Percentiles rank a stretch among this genome's conserved stretches.
Evolutionary conservation across 2,329 filamentous ascomycete species (phyloP).

Genomic region (Lanzia echinophila): DNA sequence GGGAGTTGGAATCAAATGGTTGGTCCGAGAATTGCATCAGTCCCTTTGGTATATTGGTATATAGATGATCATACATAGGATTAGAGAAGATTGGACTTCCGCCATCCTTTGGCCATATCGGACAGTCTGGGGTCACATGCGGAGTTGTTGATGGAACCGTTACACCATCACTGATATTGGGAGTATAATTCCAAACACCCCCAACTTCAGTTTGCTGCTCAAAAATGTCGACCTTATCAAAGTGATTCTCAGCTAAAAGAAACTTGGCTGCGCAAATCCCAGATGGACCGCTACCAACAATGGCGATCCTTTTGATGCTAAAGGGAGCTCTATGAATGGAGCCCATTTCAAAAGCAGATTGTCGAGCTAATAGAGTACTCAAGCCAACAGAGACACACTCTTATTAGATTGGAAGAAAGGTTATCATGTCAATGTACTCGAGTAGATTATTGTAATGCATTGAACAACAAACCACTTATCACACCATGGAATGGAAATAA

Average conservation of each 20-base stretch:
- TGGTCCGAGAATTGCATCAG: conserved; percentile 77
- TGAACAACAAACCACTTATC: too few relatives aligned
- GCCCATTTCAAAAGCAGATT: conserved; percentile 16
- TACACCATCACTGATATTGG: conserved; percentile 38
- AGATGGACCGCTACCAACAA: conserved; percentile 77
- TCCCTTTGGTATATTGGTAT: conserved; percentile 78
- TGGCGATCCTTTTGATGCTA: conserved; percentile 55
- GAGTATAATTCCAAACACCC: conserved; percentile 78
- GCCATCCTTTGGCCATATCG: conserved; percentile 41
- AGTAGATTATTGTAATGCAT: too few relatives aligned
- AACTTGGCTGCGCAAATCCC: conserved; percentile 79
- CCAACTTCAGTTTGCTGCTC: conserved; percentile 74
- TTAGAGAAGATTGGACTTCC: conserved; percentile 58
- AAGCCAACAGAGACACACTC: neutral
- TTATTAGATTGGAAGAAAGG: too few relatives aligned
- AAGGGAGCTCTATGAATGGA: conserved; percentile 19
- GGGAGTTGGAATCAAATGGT: conserved; percentile 54
- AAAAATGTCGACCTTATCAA: conserved; percentile 66
- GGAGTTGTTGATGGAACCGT: conserved; percentile 64
- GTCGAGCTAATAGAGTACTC: neutral
- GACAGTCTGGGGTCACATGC: conserved; percentile 55
- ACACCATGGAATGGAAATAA: too few relatives aligned
- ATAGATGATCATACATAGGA: conserved; percentile 73
- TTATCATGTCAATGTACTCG: too few relatives aligned
- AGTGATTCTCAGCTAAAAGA: conserved; percentile 63